phyloP scores from a whole-genome alignment of 1,284 basidiomycete genomes.

The Erythrobasidium hasegawianum region DNA sequence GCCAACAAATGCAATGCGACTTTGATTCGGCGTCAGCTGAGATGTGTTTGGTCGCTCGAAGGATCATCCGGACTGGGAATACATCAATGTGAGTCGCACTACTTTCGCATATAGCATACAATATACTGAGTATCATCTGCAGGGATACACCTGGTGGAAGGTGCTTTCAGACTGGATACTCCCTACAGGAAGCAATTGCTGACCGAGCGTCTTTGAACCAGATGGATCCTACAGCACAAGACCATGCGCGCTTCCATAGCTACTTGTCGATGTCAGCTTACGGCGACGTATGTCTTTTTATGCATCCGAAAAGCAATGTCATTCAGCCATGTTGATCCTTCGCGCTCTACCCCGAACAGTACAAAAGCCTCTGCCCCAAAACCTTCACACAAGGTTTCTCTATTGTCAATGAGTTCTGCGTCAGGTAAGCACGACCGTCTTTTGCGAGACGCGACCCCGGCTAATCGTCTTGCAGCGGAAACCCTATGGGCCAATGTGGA shows the following conservation, averaged over 20 bases:
- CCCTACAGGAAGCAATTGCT: too few relatives aligned
- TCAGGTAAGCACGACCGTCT: too few relatives aligned
- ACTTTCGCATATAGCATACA: neutral
- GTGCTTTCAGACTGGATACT: neutral
- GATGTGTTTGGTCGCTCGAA: neutral
- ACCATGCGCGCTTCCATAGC: slow-evolving; percentile 20
- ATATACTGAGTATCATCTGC: neutral
- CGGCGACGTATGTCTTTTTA: slow-evolving; percentile 16
- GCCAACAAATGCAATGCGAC: too few relatives aligned
- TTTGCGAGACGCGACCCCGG: too few relatives aligned
- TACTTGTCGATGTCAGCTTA: slow-evolving; percentile 35
- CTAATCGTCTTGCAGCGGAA: neutral
- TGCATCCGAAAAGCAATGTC: neutral
- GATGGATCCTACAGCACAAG: slow-evolving; percentile 23
- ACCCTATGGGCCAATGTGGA: slow-evolving; percentile 31
- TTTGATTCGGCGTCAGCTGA: neutral
- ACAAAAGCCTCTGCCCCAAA: slow-evolving; percentile 28
- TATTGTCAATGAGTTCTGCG: slow-evolving; percentile 34
- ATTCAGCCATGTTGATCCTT: slow-evolving; percentile 33
- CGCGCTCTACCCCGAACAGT: slow-evolving; percentile 36
- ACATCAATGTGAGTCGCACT: slow-evolving; percentile 4
- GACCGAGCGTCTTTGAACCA: too few relatives aligned
- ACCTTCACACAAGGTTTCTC: slow-evolving; percentile 39
- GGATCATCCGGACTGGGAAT: neutral
- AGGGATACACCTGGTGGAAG: slow-evolving; percentile 3